Percentiles rank a stretch among this genome's conserved stretches.
Conservation (phyloP, 202 grass and related monocot species). For the Zoysia matrella region DNA sequence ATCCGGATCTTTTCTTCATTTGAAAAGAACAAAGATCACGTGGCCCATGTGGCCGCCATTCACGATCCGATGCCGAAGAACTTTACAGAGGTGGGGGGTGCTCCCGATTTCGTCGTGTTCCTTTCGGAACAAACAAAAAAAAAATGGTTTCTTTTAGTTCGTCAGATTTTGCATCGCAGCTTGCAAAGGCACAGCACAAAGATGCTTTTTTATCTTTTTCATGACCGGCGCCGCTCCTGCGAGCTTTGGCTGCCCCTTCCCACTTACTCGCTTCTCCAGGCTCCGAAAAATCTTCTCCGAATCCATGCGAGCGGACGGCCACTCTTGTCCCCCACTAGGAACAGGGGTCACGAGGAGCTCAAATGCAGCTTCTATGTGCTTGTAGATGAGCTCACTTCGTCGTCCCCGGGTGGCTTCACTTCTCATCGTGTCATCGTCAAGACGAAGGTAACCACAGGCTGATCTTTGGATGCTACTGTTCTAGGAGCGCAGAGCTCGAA, state of each 20-base stretch:
- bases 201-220: conserved; percentile 6
- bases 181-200: conserved; percentile 17
- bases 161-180: neutral
- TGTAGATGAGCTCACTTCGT: conserved; percentile 16
- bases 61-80: conserved; percentile 2
- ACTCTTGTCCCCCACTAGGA: conserved; percentile 20
- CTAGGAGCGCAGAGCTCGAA: neutral
- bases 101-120: neutral
- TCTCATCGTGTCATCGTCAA: neutral
- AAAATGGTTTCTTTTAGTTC: neutral
- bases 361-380: conserved; percentile 4
- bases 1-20: neutral
- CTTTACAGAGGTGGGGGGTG: neutral
- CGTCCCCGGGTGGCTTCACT: neutral
- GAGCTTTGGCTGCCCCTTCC: neutral
- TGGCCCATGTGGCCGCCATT: neutral
- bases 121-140: neutral
- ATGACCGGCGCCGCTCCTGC: neutral
- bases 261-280: neutral
- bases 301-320: conserved; percentile 1
- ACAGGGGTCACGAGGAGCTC: conserved; percentile 17
- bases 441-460: conserved; percentile 5
- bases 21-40: neutral
- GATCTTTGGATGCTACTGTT: neutral
- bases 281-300: conserved; percentile 13